These are phyloP conservation scores for Xylariaceae sp. DNA, from an alignment of 2,329 filamentous ascomycete species.

Conservation along the genomic window DNA sequence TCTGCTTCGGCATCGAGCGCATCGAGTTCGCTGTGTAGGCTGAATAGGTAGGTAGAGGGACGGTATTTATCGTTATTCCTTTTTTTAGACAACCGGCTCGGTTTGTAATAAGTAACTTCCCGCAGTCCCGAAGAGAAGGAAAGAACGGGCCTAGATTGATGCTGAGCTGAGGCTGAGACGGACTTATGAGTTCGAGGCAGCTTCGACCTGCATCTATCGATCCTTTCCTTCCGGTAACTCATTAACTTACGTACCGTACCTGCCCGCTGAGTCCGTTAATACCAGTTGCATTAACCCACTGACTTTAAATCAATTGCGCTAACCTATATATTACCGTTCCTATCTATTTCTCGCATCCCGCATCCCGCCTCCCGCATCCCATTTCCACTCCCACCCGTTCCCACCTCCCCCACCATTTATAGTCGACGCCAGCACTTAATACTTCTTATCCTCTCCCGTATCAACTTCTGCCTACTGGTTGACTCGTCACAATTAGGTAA, in stretches of 20 bases:
- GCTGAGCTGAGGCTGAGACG: neutral
- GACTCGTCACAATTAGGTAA: neutral
- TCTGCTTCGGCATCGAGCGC: neutral
- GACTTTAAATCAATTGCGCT: too few species aligned
- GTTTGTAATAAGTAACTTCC: neutral
- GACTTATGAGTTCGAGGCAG: neutral
- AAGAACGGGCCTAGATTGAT: neutral
- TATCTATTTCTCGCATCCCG: neutral
- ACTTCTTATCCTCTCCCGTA: neutral
- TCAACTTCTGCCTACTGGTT: neutral
- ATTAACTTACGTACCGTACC: neutral
- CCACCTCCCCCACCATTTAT: neutral
- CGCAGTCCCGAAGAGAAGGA: neutral
- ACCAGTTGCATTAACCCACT: too few species aligned
- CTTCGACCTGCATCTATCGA: neutral
- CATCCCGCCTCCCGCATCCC: slow-evolving; percentile 1
- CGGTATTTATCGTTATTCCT: neutral
- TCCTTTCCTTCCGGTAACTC: neutral
- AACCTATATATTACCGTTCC: too few species aligned
- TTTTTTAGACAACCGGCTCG: neutral
- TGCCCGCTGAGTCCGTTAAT: neutral
- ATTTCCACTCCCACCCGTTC: neutral
- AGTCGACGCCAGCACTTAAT: neutral
- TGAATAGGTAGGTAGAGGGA: neutral
- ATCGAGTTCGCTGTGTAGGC: neutral